Evolutionary conservation across 2,329 filamentous ascomycete species (phyloP).

Genomic region (Dactylellina sp.): DNA sequence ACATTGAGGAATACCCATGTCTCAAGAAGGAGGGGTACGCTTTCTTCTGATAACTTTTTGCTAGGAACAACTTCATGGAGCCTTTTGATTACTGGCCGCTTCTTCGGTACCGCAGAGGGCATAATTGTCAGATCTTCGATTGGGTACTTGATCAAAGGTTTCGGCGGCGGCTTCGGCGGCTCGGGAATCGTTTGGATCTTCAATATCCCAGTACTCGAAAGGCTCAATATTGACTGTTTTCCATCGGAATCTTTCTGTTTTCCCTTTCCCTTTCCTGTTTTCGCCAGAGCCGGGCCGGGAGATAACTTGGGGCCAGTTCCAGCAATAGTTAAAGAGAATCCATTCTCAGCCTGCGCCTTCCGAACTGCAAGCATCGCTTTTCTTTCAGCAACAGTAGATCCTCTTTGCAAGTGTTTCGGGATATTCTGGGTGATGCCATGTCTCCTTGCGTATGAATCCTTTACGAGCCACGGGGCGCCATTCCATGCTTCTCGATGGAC

Average conservation of each 20-base stretch:
- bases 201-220: constrained; percentile 28
- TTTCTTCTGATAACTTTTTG: constrained; percentile 80
- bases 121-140: constrained; percentile 91
- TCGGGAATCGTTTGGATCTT: constrained; percentile 58
- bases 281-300: constrained; percentile 35
- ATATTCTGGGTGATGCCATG: constrained; percentile 91
- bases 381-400: constrained; percentile 80
- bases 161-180: constrained; percentile 72
- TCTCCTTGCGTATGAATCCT: constrained; percentile 81
- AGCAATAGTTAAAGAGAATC: constrained; percentile 50
- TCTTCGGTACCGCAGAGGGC: constrained; percentile 71
- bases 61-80: constrained; percentile 72
- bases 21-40: constrained; percentile 85
- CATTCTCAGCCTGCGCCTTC: constrained; percentile 66
- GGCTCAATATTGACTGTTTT: constrained; percentile 29
- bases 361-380: constrained; percentile 77
- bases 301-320: constrained; percentile 50
- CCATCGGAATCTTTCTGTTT: constrained; percentile 46
- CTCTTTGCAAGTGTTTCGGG: constrained; percentile 83
- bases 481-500: constrained; percentile 93
- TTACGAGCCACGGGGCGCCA: constrained; percentile 96
- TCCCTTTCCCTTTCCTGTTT: constrained; percentile 35
- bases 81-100: constrained; percentile 81
- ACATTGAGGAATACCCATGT: constrained; percentile 98
- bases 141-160: constrained; percentile 88